Percentiles rank a stretch among this genome's conserved stretches.
phyloP scores from a whole-genome alignment of 2,329 filamentous ascomycete genomes.

The Clonostachys rosea region DNA sequence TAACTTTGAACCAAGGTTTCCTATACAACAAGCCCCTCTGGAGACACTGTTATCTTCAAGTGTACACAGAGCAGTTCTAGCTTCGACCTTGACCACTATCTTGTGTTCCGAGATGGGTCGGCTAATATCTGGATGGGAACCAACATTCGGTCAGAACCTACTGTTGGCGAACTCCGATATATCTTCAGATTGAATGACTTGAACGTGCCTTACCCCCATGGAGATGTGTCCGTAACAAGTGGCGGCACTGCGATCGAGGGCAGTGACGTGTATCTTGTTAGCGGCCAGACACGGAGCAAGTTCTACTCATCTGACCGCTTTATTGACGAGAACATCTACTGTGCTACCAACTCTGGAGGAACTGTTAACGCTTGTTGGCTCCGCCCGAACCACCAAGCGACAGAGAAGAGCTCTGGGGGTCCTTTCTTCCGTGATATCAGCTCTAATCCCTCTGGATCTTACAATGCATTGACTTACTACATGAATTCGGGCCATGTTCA shows the following conservation, averaged over 20 bases:
- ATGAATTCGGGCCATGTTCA: conserved; percentile 63
- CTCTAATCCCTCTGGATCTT: conserved; percentile 19
- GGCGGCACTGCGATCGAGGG: conserved; percentile 52
- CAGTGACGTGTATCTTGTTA: conserved; percentile 53
- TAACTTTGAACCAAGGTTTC: background rate
- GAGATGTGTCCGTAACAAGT: conserved; percentile 48
- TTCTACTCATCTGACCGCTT: conserved; percentile 66
- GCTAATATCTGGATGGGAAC: conserved; percentile 58
- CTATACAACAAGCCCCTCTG: background rate
- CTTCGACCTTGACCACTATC: conserved; percentile 59
- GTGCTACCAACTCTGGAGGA: conserved; percentile 44
- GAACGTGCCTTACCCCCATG: conserved; percentile 45
- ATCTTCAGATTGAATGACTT: conserved; percentile 54
- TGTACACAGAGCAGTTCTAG: conserved; percentile 54
- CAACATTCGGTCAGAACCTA: conserved; percentile 52
- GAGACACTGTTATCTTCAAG: conserved; percentile 11
- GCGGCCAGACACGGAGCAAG: conserved; percentile 61
- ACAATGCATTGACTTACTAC: conserved; percentile 19
- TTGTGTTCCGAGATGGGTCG: conserved; percentile 55
- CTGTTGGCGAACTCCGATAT: conserved; percentile 57
- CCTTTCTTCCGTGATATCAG: conserved; percentile 65
- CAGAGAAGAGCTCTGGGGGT: conserved; percentile 58
- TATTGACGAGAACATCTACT: conserved; percentile 63
- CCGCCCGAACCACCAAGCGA: conserved; percentile 43
- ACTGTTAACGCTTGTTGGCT: conserved; percentile 58